Base-by-base conservation (phyloP, 2,329 filamentous ascomycete species). In the Mariannaea sp. region DNA sequence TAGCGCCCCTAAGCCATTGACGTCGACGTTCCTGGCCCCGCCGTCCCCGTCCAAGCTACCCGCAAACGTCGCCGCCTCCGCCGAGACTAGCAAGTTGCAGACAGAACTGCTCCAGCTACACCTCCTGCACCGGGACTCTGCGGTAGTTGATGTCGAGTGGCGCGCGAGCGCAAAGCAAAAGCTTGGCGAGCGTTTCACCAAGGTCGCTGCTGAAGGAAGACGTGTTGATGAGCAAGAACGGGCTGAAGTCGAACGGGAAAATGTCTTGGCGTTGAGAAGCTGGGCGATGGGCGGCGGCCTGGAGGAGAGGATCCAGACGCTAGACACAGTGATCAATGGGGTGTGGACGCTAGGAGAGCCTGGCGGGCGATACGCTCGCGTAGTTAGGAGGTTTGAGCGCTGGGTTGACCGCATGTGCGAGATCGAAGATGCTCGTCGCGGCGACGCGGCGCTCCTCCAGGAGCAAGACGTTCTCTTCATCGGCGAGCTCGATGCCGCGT, bases 81-180 rank as follows among this genome's bases (percentile, higher is more conserved):
- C 80, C 45, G 82, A 85, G 68, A 84, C 78, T 7, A 76, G 75
- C 42, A 78, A 77, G 30, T 72, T 86, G 6, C 86, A 89, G 68
- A 80, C 84, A 2, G 83, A 87, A 65, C 76, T 89, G 2, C 73
- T 89, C 19, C 85, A 88, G 63, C 74, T 89, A 7, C 83, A 86
- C 42, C 72, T 89, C 7, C 68, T 89, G 17, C 85, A 88, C 67
- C 78, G 80, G 57, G 78, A 80, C 47, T 78, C 81, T 3, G 69
- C 68, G 2, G 56, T 66, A 3, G 77, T 77, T 1, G 66, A 75
- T 1, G 62, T 66, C 3, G 71, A 77, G 48, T 89, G 85, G 83
- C 77, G 78, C 54, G 76, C 71, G 2, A 85, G 81, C 61, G 86
- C 86, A 1, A 75, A 75, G 52, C 53, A 60, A 5, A 76, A 74